Evolutionary conservation across 176 grass and related monocot species (phyloP).

Genomic region (Avena sativa): DNA sequence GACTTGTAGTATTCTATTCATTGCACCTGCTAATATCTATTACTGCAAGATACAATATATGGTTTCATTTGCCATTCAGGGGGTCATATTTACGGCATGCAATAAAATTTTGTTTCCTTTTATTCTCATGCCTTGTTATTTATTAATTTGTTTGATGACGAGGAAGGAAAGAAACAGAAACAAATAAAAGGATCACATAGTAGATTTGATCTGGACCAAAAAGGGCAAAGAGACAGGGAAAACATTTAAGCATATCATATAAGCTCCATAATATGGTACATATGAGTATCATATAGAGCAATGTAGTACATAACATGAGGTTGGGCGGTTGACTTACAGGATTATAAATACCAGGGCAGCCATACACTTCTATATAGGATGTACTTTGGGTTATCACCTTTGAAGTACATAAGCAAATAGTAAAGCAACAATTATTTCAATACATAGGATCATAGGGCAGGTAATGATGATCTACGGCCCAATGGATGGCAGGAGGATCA

Average conservation of each 20-base stretch:
- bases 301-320: constrained; percentile 40
- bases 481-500: constrained; percentile 24
- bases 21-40: neutral
- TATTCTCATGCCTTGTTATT: constrained; percentile 37
- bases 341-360: constrained; percentile 27
- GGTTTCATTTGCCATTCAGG: neutral
- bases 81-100: constrained; percentile 10
- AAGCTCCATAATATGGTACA: constrained; percentile 39
- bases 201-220: constrained; percentile 18
- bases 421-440: constrained; percentile 50
- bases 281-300: constrained; percentile 39
- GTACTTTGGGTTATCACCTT: constrained; percentile 27
- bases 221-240: constrained; percentile 16
- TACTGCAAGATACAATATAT: neutral
- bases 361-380: constrained; percentile 34
- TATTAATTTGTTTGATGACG: constrained; percentile 23
- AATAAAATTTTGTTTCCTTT: constrained; percentile 4
- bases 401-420: constrained; percentile 39
- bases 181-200: neutral
- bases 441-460: constrained; percentile 28
- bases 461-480: neutral
- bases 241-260: constrained; percentile 14
- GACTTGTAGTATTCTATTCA: constrained; percentile 2
- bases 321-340: constrained; percentile 38
- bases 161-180: neutral